Conservation (phyloP, 768 basidiomycete species). For the Pulveroboletus sp. region DNA sequence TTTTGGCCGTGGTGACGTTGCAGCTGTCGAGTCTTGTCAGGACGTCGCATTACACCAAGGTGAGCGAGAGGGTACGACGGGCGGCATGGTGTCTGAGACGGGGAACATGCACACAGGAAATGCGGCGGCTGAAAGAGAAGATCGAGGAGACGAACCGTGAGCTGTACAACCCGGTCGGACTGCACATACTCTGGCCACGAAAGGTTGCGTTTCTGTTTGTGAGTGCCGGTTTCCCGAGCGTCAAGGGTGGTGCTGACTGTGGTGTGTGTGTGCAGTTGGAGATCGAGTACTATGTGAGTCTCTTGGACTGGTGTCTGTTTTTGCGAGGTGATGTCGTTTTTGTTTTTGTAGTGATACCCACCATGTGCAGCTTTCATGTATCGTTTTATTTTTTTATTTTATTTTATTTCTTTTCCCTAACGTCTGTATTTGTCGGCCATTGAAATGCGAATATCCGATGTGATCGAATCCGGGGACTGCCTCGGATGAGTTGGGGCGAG, state of each 20-base stretch:
- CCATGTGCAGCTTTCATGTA: background rate
- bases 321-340: background rate
- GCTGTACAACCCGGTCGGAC: conserved; percentile 78
- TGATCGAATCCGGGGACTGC: no score
- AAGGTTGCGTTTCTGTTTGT: conserved; percentile 89
- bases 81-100: conserved; percentile 3
- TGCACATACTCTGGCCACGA: conserved; percentile 84
- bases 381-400: no score
- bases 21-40: conserved; percentile 71
- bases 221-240: conserved; percentile 35
- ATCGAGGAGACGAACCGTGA: conserved; percentile 67
- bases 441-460: no score
- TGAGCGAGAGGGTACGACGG: conserved; percentile 22
- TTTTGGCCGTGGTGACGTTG: conserved; percentile 71
- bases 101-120: conserved; percentile 51
- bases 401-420: background rate
- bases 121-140: conserved; percentile 56
- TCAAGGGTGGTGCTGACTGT: background rate
- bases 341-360: conserved; percentile 20
- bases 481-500: no score
- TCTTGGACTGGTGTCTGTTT: background rate
- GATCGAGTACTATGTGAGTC: conserved; percentile 88
- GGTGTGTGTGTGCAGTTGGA: conserved; percentile 57
- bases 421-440: background rate
- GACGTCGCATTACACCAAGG: conserved; percentile 80